These are phyloP conservation scores for Microascus cirrosus DNA, from an alignment of 2,329 filamentous ascomycete species.

Conservation along the genomic window DNA sequence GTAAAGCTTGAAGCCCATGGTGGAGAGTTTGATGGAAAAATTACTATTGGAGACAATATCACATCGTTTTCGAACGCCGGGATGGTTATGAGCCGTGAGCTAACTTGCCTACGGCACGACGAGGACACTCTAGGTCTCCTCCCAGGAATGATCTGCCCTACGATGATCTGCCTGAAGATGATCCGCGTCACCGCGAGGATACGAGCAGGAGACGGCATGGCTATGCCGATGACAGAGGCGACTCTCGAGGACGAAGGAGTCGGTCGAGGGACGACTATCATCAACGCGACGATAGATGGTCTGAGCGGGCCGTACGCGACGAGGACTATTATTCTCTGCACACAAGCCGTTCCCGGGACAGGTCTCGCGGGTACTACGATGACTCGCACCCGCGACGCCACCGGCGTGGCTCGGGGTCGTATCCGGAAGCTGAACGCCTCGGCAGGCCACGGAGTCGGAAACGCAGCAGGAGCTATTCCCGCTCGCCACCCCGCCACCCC, in stretches of 20 bases:
- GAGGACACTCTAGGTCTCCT: slow-evolving; percentile 28
- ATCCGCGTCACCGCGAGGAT: slow-evolving; percentile 12
- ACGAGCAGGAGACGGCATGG: slow-evolving; percentile 8
- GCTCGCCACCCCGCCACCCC: slow-evolving; percentile 22
- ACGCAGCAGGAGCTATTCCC: slow-evolving; percentile 19
- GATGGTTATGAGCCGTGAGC: slow-evolving; percentile 13
- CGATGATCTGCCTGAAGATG: slow-evolving; percentile 17
- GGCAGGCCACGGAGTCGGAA: slow-evolving; percentile 9
- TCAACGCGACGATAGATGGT: slow-evolving; percentile 7
- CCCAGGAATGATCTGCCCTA: slow-evolving; percentile 22
- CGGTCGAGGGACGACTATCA: slow-evolving; percentile 1
- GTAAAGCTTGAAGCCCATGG: slow-evolving; percentile 22
- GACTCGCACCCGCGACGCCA: neutral
- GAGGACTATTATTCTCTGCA: slow-evolving; percentile 8
- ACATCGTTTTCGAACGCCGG: neutral
- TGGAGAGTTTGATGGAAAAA: slow-evolving; percentile 2
- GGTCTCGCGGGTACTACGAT: slow-evolving; percentile 1
- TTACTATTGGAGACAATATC: neutral
- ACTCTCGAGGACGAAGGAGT: slow-evolving; percentile 6
- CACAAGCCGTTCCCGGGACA: slow-evolving; percentile 6
- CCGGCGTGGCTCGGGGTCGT: neutral
- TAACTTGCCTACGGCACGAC: slow-evolving; percentile 33
- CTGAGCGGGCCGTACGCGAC: slow-evolving; percentile 3
- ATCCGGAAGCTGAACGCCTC: slow-evolving; percentile 3
- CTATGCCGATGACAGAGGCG: slow-evolving; percentile 6